Evolutionary conservation across 2,329 filamentous ascomycete species (phyloP), one percentile per base, ranked within the genome.

Genomic region (Ophiostoma populinum): DNA sequence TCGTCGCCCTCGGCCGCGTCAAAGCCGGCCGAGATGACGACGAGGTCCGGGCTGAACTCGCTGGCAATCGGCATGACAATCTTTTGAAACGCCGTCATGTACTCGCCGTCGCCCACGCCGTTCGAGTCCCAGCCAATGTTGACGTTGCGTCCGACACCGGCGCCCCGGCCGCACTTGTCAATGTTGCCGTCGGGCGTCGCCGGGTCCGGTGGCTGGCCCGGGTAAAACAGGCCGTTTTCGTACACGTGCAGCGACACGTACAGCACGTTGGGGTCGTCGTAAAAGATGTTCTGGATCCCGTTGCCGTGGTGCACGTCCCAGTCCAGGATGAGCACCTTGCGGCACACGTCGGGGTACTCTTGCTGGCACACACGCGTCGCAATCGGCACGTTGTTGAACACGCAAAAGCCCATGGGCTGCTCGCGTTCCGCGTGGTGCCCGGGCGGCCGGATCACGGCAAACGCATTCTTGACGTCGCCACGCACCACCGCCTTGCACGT

Each of bases 311-410:
- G 72, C 10, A 75, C 78, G 50, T 76, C 81, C 81, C 90, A 98
- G 51, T 98, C 90, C 7, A 98, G 62, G 45, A 98, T 90, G 37
- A 98, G 57, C 15, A 98, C 71, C 55, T 92, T 95, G 37, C 83
- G 75, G 50, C 87, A 94, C 7, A 60, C 59, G 4, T 87, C 71
- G 2, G 80, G 80, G 45, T 80, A 90, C 40, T 85, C 75, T 35
- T 67, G 61, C 51, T 93, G 85, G 51, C 86, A 94, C 10, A 86
- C 80, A 40, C 73, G 78, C n/a, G 85, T 77, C 2, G 86, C 87
- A 39, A 98, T 80, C 15, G 82, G 85, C 3, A 95, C 90, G 49
- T 98, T 98, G 59, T 98, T 94, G 60, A 95, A 95, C 40, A 95
- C 70, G 53, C 90, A 98, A 51, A 98, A 98, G 0, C 90, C 90